Conservation (phyloP, 2,329 filamentous ascomycete genomes). For the Venturia effusa region DNA sequence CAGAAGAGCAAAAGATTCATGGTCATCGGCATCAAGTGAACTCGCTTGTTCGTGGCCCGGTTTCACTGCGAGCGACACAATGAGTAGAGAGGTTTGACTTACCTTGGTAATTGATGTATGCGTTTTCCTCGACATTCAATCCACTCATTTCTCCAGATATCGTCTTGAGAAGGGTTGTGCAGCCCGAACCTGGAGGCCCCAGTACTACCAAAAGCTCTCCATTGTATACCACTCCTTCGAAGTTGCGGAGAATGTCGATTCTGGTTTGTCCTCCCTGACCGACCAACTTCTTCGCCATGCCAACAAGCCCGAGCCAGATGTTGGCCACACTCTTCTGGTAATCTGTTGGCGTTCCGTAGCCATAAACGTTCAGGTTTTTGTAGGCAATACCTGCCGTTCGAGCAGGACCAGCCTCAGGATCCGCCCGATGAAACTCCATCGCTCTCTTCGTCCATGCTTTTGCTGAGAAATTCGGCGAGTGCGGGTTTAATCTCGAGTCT, state of each 20-base stretch:
- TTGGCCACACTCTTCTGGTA: conserved; percentile 42
- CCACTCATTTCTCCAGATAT: conserved; percentile 76
- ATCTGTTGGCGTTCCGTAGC: conserved; percentile 37
- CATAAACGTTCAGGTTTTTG: conserved; percentile 36
- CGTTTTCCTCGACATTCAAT: conserved; percentile 57
- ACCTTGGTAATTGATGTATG: conserved; percentile 76
- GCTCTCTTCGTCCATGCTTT: conserved; percentile 39
- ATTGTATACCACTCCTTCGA: conserved; percentile 57
- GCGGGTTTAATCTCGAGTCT: conserved; percentile 35
- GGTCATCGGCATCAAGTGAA: no score
- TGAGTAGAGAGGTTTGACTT: conserved; percentile 12
- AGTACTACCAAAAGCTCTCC: conserved; percentile 70
- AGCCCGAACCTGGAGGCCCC: conserved; percentile 58
- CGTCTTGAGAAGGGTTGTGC: conserved; percentile 76
- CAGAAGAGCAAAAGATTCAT: no score
- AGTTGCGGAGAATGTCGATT: conserved; percentile 56
- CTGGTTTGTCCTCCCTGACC: conserved; percentile 22
- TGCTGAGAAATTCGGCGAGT: conserved; percentile 36
- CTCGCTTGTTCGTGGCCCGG: no score
- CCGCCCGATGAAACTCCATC: conserved; percentile 33
- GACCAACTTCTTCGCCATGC: conserved; percentile 25
- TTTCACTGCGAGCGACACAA: no score
- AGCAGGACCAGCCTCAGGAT: conserved; percentile 29
- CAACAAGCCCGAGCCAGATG: conserved; percentile 31
- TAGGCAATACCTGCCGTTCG: conserved; percentile 38